phyloP scores from a whole-genome alignment of 148 eudicot genomes.

The Nepenthes mirabilis region DNA sequence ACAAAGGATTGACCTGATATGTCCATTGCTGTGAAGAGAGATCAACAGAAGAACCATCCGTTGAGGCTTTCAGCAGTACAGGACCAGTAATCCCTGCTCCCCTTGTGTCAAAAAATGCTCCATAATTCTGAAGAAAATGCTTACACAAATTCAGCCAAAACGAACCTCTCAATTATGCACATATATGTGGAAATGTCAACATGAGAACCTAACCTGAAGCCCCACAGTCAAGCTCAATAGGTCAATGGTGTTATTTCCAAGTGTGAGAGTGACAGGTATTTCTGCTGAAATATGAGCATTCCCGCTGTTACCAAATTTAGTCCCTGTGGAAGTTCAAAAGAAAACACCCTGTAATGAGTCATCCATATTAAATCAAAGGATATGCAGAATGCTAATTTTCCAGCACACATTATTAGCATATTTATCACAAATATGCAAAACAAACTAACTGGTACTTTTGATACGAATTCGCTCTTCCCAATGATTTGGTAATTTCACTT shows the following conservation, averaged over 20 bases:
- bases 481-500: no score
- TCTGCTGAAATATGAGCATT: conserved; percentile 35
- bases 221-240: conserved; percentile 94
- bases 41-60: conserved; percentile 34
- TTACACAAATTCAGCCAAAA: conserved; percentile 2
- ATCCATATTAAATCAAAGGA: not conserved
- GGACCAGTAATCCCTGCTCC: conserved; percentile 90
- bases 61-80: conserved; percentile 46
- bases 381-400: not conserved
- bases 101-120: conserved; percentile 50
- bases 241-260: conserved; percentile 59
- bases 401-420: not conserved
- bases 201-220: conserved; percentile 47
- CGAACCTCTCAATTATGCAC: no score
- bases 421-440: no score
- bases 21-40: conserved; percentile 78
- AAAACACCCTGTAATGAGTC: not conserved
- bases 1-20: conserved; percentile 50
- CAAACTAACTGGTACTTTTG: no score
- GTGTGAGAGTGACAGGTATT: conserved; percentile 34
- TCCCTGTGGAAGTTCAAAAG: conserved; percentile 12
- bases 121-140: conserved; percentile 54
- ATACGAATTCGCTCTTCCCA: no score
- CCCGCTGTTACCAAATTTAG: conserved; percentile 22
- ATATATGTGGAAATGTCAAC: not conserved